These are phyloP conservation scores for Brettanomyces sp. DNA, from an alignment of 805 yeast species.

Conservation along the genomic window DNA sequence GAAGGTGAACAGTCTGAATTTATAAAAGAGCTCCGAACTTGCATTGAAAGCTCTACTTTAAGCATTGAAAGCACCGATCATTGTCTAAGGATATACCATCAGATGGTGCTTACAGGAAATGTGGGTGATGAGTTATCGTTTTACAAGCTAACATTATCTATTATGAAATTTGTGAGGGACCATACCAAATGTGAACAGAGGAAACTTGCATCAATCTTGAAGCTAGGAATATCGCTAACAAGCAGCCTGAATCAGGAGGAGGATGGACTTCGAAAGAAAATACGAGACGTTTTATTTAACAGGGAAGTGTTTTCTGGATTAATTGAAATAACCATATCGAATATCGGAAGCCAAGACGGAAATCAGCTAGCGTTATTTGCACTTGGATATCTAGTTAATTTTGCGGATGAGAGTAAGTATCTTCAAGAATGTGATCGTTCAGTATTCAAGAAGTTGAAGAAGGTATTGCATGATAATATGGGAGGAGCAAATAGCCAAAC, in stretches of 20 bases:
- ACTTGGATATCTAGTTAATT: constrained; percentile 1
- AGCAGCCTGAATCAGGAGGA: not conserved
- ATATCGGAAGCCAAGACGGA: not conserved
- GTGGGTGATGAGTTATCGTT: too few species aligned
- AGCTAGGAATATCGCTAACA: not conserved
- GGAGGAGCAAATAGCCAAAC: too few species aligned
- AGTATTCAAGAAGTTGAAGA: too few species aligned
- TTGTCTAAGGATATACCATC: too few species aligned
- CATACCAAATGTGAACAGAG: too few species aligned
- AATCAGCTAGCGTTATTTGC: not conserved
- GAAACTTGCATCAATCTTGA: not conserved
- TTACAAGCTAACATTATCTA: too few species aligned
- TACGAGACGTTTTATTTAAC: not conserved
- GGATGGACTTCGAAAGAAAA: not conserved
- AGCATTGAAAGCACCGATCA: too few species aligned
- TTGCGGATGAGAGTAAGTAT: not conserved
- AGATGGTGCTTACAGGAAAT: too few species aligned
- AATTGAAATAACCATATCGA: not conserved
- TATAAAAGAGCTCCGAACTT: too few species aligned
- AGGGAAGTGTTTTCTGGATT: not conserved
- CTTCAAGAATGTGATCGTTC: not conserved
- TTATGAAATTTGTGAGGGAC: too few species aligned
- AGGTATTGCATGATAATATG: not conserved
- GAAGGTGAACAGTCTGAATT: too few species aligned
- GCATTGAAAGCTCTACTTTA: too few species aligned